Evolutionary conservation across 257 asterid genomes (phyloP), one percentile per base, ranked within the genome.

Genomic region (Capsicum rhomboideum): DNA sequence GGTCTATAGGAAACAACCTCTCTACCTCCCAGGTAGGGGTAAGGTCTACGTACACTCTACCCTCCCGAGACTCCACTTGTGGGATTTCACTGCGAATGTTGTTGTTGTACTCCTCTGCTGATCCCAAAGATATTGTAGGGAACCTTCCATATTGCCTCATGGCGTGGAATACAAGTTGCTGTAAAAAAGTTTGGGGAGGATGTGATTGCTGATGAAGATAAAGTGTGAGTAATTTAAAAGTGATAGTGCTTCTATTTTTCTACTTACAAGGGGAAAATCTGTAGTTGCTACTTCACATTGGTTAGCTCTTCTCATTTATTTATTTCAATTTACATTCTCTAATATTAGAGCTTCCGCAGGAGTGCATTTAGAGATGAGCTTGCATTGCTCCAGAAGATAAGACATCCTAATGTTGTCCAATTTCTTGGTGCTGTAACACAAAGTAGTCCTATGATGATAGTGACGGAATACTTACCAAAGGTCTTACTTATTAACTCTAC

Each of bases 391-490:
- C 98, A 96, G 93, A 94, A 91, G 91, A 84, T 94, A 78, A 90
- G 99, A 80, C 99, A 96, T 90, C 99, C 99, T 66, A 96, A 96
- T 84, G 97, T 96, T 17, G 98, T 96, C 28, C 98, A 96, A 82
- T 96, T 96, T 92, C 98, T 96, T 87, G 98, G 99, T 31, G 99
- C 99, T 67, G 98, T 94, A 50, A 96, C 99, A 40, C 99, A 96
- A 86, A 93, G 92, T 87, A 93, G 93, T 90, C 99, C 99, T 7
- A 96, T 96, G 99, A 94, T 96, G 99, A 96, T 96, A 86, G 99
- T 96, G 85, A 96, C 95, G 7, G 99, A 96, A 82, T 96, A 93
- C 90, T 90, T 96, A 78, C 98, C 98, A 17, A 94, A 94, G 98
- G 99, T 96, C 85, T 81, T 84, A 42, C 56, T 61, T 17, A 49